Evolutionary conservation across 1,284 basidiomycete species (phyloP), one percentile per base, ranked within the genome.

Genomic region (Cryptococcus floricola): DNA sequence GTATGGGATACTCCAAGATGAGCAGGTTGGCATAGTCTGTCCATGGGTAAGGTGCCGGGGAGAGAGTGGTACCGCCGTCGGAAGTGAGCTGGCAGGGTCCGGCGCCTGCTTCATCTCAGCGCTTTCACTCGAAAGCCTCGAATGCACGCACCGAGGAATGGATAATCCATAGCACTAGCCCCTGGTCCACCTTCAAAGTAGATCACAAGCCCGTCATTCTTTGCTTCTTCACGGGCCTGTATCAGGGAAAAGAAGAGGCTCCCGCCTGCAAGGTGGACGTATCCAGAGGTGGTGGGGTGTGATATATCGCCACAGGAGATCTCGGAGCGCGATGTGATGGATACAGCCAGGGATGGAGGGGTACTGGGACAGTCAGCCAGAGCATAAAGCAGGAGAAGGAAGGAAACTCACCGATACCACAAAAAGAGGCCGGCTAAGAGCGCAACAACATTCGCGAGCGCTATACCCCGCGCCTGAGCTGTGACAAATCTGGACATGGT

Each of bases 101-200:
- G 9, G 60, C 59, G 28, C 59, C 59, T 55, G n/a, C 23, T 4
- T 4, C n/a, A 2, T n/a, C 12, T 13, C 6, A 19, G 14, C 27
- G 9, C n/a, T 28, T 4, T 18, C 10, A 5, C 5, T 28, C 4
- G 25, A 25, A n/a, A 19, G 9, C 3, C 39, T 19, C 7, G 42
- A 3, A 25, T 42, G 38, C 25, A 48, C 59, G 50, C 46, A 59
- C 60, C 60, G 7, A 62, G 49, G 31, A 62, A 58, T 25, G 54
- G 57, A 42, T 62, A 54, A 50, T 62, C 60, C 46, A 53, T 56
- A n/a, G 52, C 46, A 5, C 53, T 54, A 2, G 50, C 54, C 4
- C 59, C 59, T 0, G 60, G 60, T 12, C 60, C 60, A 12, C 60
- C 60, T 39, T 58, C 54, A 50, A 56, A 58, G 13, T 62, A 52